Evolutionary conservation across 371 early-diverging fungal species (phyloP), one percentile per base, ranked within the genome.

Genomic region (Blakeslea trispora): DNA sequence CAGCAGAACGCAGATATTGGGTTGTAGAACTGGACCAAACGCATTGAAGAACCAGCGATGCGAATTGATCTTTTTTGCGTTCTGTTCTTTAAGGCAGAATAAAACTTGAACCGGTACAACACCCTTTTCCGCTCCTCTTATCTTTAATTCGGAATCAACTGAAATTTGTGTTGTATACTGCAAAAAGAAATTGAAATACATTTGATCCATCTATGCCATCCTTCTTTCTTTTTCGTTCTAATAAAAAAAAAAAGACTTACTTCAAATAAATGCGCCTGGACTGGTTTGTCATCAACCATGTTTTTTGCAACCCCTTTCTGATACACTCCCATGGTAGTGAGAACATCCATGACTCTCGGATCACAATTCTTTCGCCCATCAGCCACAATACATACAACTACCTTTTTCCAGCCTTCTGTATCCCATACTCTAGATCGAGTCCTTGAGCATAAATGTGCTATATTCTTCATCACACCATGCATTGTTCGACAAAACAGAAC

Each of bases 31-130:
- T 0, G 75, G 72, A 3, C 84, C 88, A 61, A 92, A 85, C 1
- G 91, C 91, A 53, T 87, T 87, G 64, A 91, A 94, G 72, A 91
- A 90, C 92, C 92, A 94, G 17, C 91, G 79, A 68, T 94, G 92
- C 0, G 89, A 88, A 69, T 93, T 93, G 70, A 93, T 86, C 66
- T 93, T 93, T 70, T 92, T 94, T 8, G 87, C 87, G 56, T 94
- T 94, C 57, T 91, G 82, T 65, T 94, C 92, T 71, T 94, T 94
- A 1, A 94, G 64, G 57, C 91, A 89, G 68, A 93, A 93, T 22
- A 93, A 54, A 7, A 88, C 75, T 67, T 93, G 92, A 0, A 89
- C 81, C 0, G 94, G 94, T 0, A 89, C 88, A 24, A 80, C 66
- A 1, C 72, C 77, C 59, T 78, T 81, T 52, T 88, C 82, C 32